phyloP scores from a whole-genome alignment of 129 eudicot genomes.

The Cynara cardunculus region DNA sequence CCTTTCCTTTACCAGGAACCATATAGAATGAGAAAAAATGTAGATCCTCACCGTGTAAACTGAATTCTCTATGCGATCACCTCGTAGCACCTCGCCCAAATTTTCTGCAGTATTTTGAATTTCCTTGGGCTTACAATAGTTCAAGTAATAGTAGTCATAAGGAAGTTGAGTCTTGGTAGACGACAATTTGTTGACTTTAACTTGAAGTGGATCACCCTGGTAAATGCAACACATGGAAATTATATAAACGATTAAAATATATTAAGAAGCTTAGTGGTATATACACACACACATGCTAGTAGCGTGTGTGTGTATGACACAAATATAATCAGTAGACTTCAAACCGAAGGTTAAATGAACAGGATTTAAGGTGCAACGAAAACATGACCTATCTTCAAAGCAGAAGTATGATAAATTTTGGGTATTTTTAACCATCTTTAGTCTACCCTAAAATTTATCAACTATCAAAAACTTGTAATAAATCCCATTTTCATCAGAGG shows the following conservation, averaged over 20 bases:
- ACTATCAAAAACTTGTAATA: neutral
- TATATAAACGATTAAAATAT: neutral
- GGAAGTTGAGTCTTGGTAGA: slow-evolving; percentile 89
- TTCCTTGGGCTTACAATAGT: slow-evolving; percentile 61
- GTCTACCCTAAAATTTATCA: neutral
- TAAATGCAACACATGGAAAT: neutral
- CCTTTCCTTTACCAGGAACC: neutral
- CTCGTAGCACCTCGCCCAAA: slow-evolving; percentile 78
- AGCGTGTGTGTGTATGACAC: too few relatives aligned
- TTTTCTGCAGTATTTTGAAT: slow-evolving; percentile 62
- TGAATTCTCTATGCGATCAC: slow-evolving; percentile 84
- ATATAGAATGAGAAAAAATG: neutral
- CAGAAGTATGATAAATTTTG: neutral
- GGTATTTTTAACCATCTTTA: neutral
- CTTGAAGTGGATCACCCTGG: slow-evolving; percentile 79
- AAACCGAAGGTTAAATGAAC: neutral
- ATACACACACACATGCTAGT: neutral
- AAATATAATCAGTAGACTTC: neutral
- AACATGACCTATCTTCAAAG: neutral
- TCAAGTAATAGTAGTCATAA: slow-evolving; percentile 80
- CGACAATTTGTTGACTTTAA: slow-evolving; percentile 82
- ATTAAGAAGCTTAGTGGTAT: neutral
- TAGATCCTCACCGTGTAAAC: slow-evolving; percentile 52
- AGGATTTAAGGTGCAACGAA: neutral
- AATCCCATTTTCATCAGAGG: neutral